These are phyloP conservation scores for Zasmidium cellare DNA, from an alignment of 2,329 filamentous ascomycete species.

Conservation along the genomic window DNA sequence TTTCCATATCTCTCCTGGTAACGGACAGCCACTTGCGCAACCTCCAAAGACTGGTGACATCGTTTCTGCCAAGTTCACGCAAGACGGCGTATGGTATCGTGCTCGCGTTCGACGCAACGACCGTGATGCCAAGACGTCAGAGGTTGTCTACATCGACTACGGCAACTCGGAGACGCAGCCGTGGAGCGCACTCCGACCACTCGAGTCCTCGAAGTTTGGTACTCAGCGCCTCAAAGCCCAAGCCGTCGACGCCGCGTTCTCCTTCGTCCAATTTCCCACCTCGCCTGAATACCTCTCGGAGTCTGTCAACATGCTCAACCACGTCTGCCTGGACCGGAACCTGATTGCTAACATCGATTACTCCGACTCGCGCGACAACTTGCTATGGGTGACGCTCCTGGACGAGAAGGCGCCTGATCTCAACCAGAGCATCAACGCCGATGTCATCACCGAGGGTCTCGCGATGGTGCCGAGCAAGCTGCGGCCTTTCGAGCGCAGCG, in stretches of 20 bases:
- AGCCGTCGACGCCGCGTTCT: slow-evolving; percentile 81
- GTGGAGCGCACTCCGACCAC: slow-evolving; percentile 80
- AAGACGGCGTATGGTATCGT: slow-evolving; percentile 92
- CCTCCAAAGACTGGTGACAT: slow-evolving; percentile 88
- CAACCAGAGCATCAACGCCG: slow-evolving; percentile 84
- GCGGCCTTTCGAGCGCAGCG: slow-evolving; percentile 83
- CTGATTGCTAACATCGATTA: slow-evolving; percentile 91
- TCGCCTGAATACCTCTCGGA: slow-evolving; percentile 81
- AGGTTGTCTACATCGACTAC: slow-evolving; percentile 94
- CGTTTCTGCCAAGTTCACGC: slow-evolving; percentile 86
- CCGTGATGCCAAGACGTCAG: slow-evolving; percentile 80
- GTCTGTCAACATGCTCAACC: slow-evolving; percentile 71
- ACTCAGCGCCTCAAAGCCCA: slow-evolving; percentile 81
- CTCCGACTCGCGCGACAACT: slow-evolving; percentile 72
- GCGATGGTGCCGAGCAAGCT: slow-evolving; percentile 92
- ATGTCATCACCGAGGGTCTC: slow-evolving; percentile 78
- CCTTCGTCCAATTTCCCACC: slow-evolving; percentile 84
- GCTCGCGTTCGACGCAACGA: slow-evolving; percentile 90
- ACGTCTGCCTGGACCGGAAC: slow-evolving; percentile 68
- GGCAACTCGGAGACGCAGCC: slow-evolving; percentile 89
- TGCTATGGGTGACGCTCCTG: slow-evolving; percentile 79
- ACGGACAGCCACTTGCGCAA: slow-evolving; percentile 70
- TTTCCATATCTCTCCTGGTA: slow-evolving; percentile 83
- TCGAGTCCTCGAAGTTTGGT: slow-evolving; percentile 76
- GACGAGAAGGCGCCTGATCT: slow-evolving; percentile 66